phyloP scores from a whole-genome alignment of 306 rosid genomes.

The Alnus rubra region DNA sequence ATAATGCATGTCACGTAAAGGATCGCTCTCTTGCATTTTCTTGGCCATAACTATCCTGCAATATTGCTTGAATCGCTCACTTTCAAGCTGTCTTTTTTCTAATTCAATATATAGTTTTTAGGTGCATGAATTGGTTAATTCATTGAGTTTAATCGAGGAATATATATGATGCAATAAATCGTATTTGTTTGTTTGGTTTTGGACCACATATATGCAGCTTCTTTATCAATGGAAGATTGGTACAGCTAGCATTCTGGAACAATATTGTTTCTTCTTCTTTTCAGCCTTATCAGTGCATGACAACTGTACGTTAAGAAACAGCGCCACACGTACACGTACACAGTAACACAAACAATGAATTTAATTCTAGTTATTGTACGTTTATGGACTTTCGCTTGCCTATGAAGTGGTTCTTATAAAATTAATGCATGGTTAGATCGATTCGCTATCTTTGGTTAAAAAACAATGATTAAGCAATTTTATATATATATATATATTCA shows the following conservation, averaged over 20 bases:
- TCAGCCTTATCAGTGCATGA: neutral
- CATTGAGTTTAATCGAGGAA: neutral
- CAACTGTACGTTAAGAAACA: neutral
- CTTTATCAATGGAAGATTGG: neutral
- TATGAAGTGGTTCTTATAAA: no score
- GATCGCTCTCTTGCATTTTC: neutral
- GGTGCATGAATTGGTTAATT: neutral
- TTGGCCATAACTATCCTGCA: neutral
- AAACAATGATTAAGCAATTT: no score
- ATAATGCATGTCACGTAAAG: neutral
- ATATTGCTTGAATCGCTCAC: neutral
- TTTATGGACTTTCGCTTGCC: no score
- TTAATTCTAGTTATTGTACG: no score
- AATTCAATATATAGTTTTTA: neutral
- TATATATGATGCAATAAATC: neutral
- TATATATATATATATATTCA: no score
- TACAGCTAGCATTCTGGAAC: neutral
- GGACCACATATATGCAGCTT: neutral
- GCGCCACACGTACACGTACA: neutral
- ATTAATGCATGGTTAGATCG: no score
- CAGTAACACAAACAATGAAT: neutral
- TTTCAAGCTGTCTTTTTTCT: neutral
- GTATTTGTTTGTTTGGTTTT: neutral
- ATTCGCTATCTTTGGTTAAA: no score
- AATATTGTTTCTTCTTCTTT: neutral